A percentile compares a stretch with the other conserved stretches of the same genome.
phyloP scores from a whole-genome alignment of 257 asterid species.

The Linderniella brevidens region DNA sequence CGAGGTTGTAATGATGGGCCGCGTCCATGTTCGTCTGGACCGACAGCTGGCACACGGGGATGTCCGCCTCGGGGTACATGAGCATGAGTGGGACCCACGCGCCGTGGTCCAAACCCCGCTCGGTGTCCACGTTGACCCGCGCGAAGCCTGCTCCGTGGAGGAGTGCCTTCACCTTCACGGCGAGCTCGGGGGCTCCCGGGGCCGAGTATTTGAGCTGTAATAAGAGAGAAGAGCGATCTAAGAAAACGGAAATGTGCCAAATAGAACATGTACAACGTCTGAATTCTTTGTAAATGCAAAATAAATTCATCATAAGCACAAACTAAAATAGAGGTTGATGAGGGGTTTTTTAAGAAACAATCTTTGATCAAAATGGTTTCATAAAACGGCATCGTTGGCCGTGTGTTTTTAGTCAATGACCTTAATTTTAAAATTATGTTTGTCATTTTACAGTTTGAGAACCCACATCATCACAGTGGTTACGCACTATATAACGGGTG shows the following conservation, averaged over 20 bases:
- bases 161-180: conserved; percentile 40
- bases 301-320: no score
- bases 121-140: conserved; percentile 33
- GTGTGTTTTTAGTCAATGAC: no score
- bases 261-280: background rate
- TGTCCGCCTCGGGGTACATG: conserved; percentile 77
- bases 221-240: background rate
- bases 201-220: conserved; percentile 53
- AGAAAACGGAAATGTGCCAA: background rate
- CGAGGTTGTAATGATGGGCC: conserved; percentile 53
- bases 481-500: no score
- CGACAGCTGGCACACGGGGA: conserved; percentile 74
- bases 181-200: conserved; percentile 69
- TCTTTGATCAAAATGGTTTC: no score
- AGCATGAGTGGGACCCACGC: conserved; percentile 87
- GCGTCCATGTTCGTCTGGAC: conserved; percentile 52
- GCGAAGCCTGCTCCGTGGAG: conserved; percentile 37
- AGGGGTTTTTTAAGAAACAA: no score
- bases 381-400: no score
- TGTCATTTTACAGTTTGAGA: no score
- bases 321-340: no score
- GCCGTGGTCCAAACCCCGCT: conserved; percentile 76
- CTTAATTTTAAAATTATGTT: no score
- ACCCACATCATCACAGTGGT: no score
- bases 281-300: background rate